A percentile compares a stretch with the other conserved stretches of the same genome.
Evolutionary conservation across 1,284 basidiomycete genomes (phyloP).

Genomic region (Phlebopus sp.): DNA sequence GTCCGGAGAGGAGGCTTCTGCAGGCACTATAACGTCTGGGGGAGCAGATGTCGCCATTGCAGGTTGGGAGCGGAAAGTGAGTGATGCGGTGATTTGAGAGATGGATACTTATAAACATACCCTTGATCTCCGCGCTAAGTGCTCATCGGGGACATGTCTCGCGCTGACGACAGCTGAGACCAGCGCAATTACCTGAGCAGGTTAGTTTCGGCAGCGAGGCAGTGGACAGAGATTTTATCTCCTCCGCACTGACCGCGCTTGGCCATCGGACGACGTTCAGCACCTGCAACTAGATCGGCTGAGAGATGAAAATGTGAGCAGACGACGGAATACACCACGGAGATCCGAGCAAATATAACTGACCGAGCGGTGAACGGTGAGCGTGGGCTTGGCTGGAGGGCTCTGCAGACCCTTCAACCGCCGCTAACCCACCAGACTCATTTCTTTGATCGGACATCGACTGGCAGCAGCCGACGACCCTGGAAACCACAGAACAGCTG

Average conservation of each 20-base stretch:
- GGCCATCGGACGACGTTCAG: no score
- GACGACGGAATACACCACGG: background rate
- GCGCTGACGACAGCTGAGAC: no score
- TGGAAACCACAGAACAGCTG: no score
- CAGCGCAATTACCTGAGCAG: background rate
- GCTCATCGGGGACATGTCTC: no score
- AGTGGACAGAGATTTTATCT: background rate
- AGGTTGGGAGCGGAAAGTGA: background rate
- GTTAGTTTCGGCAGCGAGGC: background rate
- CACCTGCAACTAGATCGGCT: background rate
- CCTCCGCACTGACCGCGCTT: background rate
- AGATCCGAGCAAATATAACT: slow-evolving; percentile 3
- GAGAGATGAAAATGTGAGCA: background rate
- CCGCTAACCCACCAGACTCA: no score
- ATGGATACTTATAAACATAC: background rate
- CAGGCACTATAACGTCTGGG: slow-evolving; percentile 19
- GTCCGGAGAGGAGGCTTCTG: slow-evolving; percentile 14
- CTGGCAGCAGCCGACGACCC: no score
- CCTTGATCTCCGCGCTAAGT: background rate
- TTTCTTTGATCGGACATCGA: no score
- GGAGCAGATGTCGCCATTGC: slow-evolving; percentile 27
- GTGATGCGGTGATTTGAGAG: background rate
- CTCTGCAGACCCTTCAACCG: no score
- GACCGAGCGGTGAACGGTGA: no score
- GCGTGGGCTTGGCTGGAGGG: background rate